Base-by-base conservation (phyloP, 1,139 yeast genomes). In the Hemisphaericaspora subhashii region DNA sequence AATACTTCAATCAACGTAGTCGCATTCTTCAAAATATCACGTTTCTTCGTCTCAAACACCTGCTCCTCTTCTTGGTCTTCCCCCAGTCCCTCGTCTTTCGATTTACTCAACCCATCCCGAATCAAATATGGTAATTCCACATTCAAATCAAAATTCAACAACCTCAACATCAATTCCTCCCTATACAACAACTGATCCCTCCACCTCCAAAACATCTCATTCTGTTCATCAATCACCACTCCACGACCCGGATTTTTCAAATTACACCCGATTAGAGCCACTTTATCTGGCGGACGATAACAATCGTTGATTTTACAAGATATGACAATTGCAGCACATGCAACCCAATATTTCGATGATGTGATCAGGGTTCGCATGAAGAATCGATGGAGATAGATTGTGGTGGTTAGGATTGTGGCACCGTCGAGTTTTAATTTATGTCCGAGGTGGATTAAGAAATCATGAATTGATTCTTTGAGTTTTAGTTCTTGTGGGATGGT, bases 161-260 rank as follows among this genome's bases (percentile, higher is more conserved):
- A 57, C 46, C 66, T 64, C 31, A 72, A 53, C 8, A 72, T 60
- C 31, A 72, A 52, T 50, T 72, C 77, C 45, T 72, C 77, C 28
- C 77, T 51, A 45, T 62, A 72, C 35, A 72, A 52, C 4, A 72
- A 49, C 50, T 72, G 77, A 50, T 72, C 77, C 29, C 74, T 48
- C 77, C 77, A 72, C 37, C 61, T 59, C 77, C 77, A 72, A 47
- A 68, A 72, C 37, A 62, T 46, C 32, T 64, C 66, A 43, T 66
- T 66, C 31, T 68, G 74, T 43, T 70, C 74, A 40, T 68, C 74
- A 4, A 71, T 57, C 3, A 54, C 48, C 36, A 53, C 52, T 12
- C 57, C 49, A 1, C 70, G 69, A 30, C 46, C 40, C 7, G 49
- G 46, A 42, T 62, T 63, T 45, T 66, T 66, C 30, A 70, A 42